Conservation (phyloP, 1,139 yeast species). For the Diutina mesorugosa region DNA sequence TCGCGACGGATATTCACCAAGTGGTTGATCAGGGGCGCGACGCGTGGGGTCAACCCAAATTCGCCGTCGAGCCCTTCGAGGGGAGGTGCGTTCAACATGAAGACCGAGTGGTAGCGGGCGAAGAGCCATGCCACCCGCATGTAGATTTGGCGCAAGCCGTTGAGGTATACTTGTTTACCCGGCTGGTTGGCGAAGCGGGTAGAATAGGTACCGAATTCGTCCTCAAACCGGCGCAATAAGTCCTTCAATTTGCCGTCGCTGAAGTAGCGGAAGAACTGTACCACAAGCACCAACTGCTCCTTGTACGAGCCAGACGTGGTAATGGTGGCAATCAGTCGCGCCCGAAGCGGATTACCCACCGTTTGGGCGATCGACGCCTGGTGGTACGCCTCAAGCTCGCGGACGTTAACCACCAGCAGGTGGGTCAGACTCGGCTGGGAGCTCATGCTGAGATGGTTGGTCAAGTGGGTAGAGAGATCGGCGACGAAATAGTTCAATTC, state of each 20-base stretch:
- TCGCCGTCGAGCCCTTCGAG: background rate
- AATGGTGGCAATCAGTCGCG: background rate
- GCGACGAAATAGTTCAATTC: background rate
- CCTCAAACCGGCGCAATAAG: background rate
- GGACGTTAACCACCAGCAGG: background rate
- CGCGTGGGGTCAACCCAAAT: background rate
- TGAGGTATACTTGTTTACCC: background rate
- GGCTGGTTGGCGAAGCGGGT: background rate
- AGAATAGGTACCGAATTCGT: background rate
- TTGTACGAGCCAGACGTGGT: background rate
- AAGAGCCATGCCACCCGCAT: background rate
- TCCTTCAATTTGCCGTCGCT: background rate
- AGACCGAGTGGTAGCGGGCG: background rate
- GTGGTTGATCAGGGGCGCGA: background rate
- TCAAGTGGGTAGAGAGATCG: background rate
- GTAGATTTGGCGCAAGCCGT: background rate
- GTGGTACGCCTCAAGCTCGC: background rate
- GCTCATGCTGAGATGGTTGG: background rate
- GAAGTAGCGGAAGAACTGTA: background rate
- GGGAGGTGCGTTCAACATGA: background rate
- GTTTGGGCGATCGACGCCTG: background rate
- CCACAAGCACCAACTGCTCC: background rate
- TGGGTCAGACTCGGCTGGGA: slow-evolving; percentile 1
- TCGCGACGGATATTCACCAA: background rate
- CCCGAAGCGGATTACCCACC: background rate